Evolutionary conservation across 2,329 filamentous ascomycete species (phyloP).

Genomic region (Eutypella sp.): DNA sequence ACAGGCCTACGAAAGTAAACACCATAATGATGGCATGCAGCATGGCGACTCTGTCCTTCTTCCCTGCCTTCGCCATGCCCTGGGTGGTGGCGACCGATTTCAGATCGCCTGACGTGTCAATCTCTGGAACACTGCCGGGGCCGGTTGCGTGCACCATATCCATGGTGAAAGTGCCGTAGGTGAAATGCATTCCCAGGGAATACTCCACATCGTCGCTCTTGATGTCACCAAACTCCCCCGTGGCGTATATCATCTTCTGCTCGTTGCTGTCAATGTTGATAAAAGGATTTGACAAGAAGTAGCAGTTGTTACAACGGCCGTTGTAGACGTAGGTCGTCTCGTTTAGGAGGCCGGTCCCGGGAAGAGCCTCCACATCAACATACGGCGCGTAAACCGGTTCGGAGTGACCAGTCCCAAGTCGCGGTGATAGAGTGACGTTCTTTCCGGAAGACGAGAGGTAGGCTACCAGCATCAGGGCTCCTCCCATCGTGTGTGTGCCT

Average conservation of each 20-base stretch:
- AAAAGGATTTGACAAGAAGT: conserved; percentile 43
- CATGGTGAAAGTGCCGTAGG: conserved; percentile 51
- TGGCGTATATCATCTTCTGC: conserved; percentile 51
- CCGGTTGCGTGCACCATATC: conserved; percentile 50
- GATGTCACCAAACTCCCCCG: conserved; percentile 43
- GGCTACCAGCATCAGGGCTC: conserved; percentile 49
- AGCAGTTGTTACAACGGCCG: conserved; percentile 49
- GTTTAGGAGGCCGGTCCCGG: conserved; percentile 43
- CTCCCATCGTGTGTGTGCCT: conserved; percentile 46
- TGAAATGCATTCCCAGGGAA: conserved; percentile 45
- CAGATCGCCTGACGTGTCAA: conserved; percentile 27
- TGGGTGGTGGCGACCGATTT: conserved; percentile 28
- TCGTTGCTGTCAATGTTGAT: conserved; percentile 45
- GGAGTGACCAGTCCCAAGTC: conserved; percentile 43
- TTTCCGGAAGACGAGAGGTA: conserved; percentile 42
- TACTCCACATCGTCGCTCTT: conserved; percentile 38
- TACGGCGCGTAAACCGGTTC: conserved; percentile 46
- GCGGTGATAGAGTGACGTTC: conserved; percentile 53
- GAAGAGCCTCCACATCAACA: conserved; percentile 39
- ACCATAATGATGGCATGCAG: conserved; percentile 51
- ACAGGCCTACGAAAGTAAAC: conserved; percentile 47
- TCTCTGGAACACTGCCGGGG: conserved; percentile 33
- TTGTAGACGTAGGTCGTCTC: conserved; percentile 42
- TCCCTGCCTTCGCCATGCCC: conserved; percentile 18
- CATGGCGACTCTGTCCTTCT: conserved; percentile 34